Evolutionary conservation across 306 rosid species (phyloP).

Genomic region (Datisca glomerata): DNA sequence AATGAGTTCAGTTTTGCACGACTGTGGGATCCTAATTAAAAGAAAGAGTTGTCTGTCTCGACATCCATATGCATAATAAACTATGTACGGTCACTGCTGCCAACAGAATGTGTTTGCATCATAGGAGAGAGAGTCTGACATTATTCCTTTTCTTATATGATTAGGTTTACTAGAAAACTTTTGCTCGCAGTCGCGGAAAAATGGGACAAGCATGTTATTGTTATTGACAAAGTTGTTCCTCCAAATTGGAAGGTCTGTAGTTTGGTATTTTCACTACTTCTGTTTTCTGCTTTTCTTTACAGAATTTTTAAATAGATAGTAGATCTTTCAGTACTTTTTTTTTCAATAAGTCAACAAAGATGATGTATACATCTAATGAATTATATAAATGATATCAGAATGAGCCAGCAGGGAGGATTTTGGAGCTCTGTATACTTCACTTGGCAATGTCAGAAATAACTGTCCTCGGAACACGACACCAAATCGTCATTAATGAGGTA

Average conservation of each 20-base stretch:
- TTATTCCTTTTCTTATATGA: too few relatives aligned
- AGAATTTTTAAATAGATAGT: neutral
- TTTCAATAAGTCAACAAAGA: neutral
- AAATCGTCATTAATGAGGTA: slow-evolving; percentile 87
- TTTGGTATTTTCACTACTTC: neutral
- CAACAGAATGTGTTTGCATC: too few relatives aligned
- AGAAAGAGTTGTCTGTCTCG: too few relatives aligned
- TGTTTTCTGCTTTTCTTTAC: neutral
- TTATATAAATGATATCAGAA: slow-evolving; percentile 25
- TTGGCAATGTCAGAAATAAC: slow-evolving; percentile 86
- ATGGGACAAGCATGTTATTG: slow-evolving; percentile 64
- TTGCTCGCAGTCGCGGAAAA: slow-evolving; percentile 69
- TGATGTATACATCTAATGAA: neutral
- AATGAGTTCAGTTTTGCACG: too few relatives aligned
- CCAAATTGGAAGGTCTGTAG: slow-evolving; percentile 73
- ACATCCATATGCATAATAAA: too few relatives aligned
- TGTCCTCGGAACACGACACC: slow-evolving; percentile 59
- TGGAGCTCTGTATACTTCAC: slow-evolving; percentile 92
- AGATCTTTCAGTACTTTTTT: neutral
- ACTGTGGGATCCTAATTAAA: too few relatives aligned
- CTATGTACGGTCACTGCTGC: too few relatives aligned
- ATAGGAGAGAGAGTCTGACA: too few relatives aligned
- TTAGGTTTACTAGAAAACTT: slow-evolving; percentile 73
- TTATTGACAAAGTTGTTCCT: slow-evolving; percentile 65
- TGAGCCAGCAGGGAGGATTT: slow-evolving; percentile 66